Conservation (phyloP, 2,329 filamentous ascomycete genomes). For the Aspergillus persii region DNA sequence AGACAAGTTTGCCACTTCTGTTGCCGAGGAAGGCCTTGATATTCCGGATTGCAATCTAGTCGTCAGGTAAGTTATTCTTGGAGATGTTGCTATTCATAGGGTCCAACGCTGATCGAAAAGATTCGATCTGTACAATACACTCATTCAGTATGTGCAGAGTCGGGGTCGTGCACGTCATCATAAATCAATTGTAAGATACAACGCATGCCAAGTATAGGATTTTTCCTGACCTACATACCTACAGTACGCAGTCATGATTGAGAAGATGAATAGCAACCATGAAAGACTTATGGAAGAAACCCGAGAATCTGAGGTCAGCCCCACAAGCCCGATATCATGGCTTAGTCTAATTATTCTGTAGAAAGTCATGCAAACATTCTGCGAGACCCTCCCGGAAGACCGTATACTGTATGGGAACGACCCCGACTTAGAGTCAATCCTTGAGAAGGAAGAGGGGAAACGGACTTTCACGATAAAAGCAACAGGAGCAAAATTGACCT, state of each 20-base stretch:
- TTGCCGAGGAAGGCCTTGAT: slow-evolving; percentile 65
- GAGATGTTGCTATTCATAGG: background rate
- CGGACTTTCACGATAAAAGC: slow-evolving; percentile 59
- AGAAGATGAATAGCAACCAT: slow-evolving; percentile 64
- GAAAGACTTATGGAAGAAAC: slow-evolving; percentile 58
- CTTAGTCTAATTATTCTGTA: slow-evolving; percentile 22
- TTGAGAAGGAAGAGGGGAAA: slow-evolving; percentile 52
- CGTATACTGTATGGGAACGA: slow-evolving; percentile 64
- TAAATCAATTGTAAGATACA: slow-evolving; percentile 58
- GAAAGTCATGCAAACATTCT: slow-evolving; percentile 69
- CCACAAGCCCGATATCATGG: background rate
- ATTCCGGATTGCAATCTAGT: slow-evolving; percentile 67
- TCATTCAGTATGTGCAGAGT: slow-evolving; percentile 95
- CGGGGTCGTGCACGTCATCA: slow-evolving; percentile 77
- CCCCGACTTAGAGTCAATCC: slow-evolving; percentile 55
- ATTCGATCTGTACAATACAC: slow-evolving; percentile 83
- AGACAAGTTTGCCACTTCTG: slow-evolving; percentile 58
- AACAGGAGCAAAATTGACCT: slow-evolving; percentile 77
- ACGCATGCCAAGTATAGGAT: background rate
- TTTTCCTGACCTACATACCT: slow-evolving; percentile 4
- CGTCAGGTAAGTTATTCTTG: slow-evolving; percentile 39
- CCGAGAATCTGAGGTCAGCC: slow-evolving; percentile 44
- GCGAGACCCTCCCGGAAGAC: slow-evolving; percentile 69
- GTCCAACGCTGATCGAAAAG: slow-evolving; percentile 37
- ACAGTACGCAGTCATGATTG: slow-evolving; percentile 77